These are phyloP conservation scores for Suillus subaureus DNA, from an alignment of 768 basidiomycete species.

Conservation along the genomic window DNA sequence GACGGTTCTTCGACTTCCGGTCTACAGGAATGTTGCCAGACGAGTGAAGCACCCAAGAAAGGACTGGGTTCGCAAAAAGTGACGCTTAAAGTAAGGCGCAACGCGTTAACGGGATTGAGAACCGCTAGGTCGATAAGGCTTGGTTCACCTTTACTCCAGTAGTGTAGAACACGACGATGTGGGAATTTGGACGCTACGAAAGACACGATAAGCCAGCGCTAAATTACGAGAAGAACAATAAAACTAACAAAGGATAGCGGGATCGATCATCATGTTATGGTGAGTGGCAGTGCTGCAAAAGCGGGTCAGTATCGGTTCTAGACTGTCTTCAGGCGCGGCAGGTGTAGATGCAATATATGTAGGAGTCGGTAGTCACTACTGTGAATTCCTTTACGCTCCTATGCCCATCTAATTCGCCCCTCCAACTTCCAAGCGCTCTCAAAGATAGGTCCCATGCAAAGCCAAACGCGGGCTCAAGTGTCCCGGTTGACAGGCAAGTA, in stretches of 20 bases:
- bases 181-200: slow-evolving; percentile 78
- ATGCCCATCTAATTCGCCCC: background rate
- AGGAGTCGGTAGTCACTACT: background rate
- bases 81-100: slow-evolving; percentile 46
- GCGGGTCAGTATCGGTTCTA: background rate
- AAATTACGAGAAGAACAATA: slow-evolving; percentile 16
- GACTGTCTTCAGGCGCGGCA: background rate
- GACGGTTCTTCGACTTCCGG: slow-evolving; percentile 90
- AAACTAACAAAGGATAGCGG: slow-evolving; percentile 72
- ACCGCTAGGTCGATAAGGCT: slow-evolving; percentile 11
- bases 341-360: background rate
- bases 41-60: slow-evolving; percentile 74
- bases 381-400: background rate
- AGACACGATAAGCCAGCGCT: slow-evolving; percentile 21
- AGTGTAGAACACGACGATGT: slow-evolving; percentile 78
- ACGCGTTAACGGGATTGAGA: slow-evolving; percentile 8
- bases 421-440: background rate
- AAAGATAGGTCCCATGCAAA: background rate
- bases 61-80: slow-evolving; percentile 78
- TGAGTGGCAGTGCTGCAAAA: slow-evolving; percentile 74
- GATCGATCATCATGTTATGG: slow-evolving; percentile 96
- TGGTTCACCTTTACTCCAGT: slow-evolving; percentile 84
- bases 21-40: slow-evolving; percentile 99
- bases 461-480: background rate
- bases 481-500: background rate